Evolutionary conservation across 73 alveolate species (phyloP), one percentile per base, ranked within the genome.

Genomic region (Durusdinium trenchii): DNA sequence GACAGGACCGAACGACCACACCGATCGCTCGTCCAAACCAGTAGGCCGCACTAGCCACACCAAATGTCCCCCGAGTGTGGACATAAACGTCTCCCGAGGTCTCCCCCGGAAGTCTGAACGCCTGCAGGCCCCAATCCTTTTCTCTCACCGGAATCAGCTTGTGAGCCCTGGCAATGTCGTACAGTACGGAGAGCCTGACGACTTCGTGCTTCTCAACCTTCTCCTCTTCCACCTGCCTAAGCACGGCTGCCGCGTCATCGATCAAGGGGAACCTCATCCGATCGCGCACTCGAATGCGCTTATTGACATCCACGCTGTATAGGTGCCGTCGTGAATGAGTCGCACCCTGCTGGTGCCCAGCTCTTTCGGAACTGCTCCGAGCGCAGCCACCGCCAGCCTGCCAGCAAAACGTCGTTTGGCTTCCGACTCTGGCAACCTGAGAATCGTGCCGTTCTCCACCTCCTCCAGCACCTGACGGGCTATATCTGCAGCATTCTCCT

Each of bases 301-400:
- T 40, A 64, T 86, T 86, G 46, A 86, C 75, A 23, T 62, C 95
- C 6, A 57, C 83, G 32, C 82, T 52, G 46, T 60, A 43, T n/a
- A n/a, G 46, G 61, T 86, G 50, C 84, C 95, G 45, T 86, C 95
- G 14, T 86, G 95, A 1, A 86, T 64, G 38, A 86, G 45, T 48
- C 95, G 36, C 35, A 86, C 95, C 45, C 46, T 71, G 50, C 7
- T 64, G 23, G 83, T 52, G 67, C 45, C 78, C 30, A 61, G 67
- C 51, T 42, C 95, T 67, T 62, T 86, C 3, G 94, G 94, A 3
- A 84, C 94, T 3, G 94, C 94, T 0, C 94, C 94, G 57, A 84
- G 26, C 0, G 94, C 94, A 36, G 94, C 94, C 1, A 52, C 54
- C 26, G 94, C 94, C 40, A 84, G 76, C 6, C 94, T 10, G 38